Percentiles rank a stretch among this genome's conserved stretches.
phyloP scores from a whole-genome alignment of 345 rosid species.

The Nephelium lappaceum region DNA sequence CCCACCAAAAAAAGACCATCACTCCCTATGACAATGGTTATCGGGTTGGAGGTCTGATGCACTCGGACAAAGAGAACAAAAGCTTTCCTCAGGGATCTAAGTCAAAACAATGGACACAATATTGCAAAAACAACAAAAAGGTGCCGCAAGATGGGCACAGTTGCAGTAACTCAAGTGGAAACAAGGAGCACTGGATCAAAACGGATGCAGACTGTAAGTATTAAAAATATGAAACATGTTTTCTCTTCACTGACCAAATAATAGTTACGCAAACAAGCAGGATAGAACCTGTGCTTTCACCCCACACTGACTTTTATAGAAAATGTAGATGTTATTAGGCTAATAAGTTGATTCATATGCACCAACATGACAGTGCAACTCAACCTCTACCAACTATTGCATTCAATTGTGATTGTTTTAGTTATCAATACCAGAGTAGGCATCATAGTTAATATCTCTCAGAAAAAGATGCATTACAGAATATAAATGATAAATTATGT shows the following conservation, averaged over 20 bases:
- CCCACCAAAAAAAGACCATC: slow-evolving; percentile 24
- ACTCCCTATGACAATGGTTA: slow-evolving; percentile 24
- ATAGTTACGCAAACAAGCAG: not conserved
- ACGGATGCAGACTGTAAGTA: slow-evolving; percentile 94
- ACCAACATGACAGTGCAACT: not conserved
- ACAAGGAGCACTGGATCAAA: slow-evolving; percentile 84
- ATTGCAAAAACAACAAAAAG: slow-evolving; percentile 39
- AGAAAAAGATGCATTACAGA: slow-evolving; percentile 8
- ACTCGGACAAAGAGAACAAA: slow-evolving; percentile 30
- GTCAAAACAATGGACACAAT: slow-evolving; percentile 31
- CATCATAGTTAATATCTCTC: not conserved
- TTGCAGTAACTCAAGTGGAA: slow-evolving; percentile 38
- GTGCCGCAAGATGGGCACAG: slow-evolving; percentile 36
- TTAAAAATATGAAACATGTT: slow-evolving; percentile 5
- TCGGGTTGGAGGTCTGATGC: slow-evolving; percentile 25
- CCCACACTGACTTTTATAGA: not conserved
- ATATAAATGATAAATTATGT: not conserved
- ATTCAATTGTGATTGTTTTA: slow-evolving; percentile 4
- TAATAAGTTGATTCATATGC: not conserved
- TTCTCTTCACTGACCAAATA: not conserved
- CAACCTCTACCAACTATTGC: not conserved
- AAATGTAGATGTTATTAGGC: not conserved
- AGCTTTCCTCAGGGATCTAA: slow-evolving; percentile 31
- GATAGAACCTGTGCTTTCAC: not conserved
- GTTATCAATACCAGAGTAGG: not conserved